Base-by-base conservation (phyloP, 1,284 basidiomycete genomes). In the Sporisorium exsertum region DNA sequence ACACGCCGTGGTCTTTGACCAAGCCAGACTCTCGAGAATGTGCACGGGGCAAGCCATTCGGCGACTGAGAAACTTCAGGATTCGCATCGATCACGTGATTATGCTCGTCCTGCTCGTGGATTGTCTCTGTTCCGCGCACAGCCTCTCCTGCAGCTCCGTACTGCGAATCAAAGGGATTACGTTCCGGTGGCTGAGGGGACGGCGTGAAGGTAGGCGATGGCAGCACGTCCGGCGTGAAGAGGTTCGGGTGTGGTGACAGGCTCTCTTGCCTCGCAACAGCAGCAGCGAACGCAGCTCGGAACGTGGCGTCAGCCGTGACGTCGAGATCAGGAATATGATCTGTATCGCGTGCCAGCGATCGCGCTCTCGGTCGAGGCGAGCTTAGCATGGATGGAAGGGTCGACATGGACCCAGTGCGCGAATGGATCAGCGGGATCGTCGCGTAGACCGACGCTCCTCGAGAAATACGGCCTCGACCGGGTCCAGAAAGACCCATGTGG, bases 401-500 rank as follows among this genome's bases (percentile, higher is more conserved):
- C 18, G 73, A 78, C 64, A 70, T 70, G 22, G 70, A 72, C 18
- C 60, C 59, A 5, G 73, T 77, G 4, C 79, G 63, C 29, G 79
- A 81, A 49, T 79, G 77, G 16, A 71, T 64, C 10, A 81, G 52
- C 13, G 77, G 77, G 9, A 71, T 64, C 5, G 79, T 81, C 24
- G 63, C 26, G n/a, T 68, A 70, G 16, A 72, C 54, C n/a, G 68
- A 72, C 0, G 77, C 77, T 22, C 79, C 79, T 18, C 66, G 65
- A 22, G 77, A 77, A 15, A 77, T 64, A 12, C 70, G 66, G 6
- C 59, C 64, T 24, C 40, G 63, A 3, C 72, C 65, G 4, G 67
- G 26, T 2, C 67, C 55, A 16, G 59, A 60, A 1, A 78, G 58
- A 27, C 82, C 84, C 81, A 87, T 83, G 71, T 84, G 84, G 51